These are phyloP conservation scores for Aschersonia sp. DNA, from an alignment of 2,329 filamentous ascomycete genomes.

Conservation along the genomic window DNA sequence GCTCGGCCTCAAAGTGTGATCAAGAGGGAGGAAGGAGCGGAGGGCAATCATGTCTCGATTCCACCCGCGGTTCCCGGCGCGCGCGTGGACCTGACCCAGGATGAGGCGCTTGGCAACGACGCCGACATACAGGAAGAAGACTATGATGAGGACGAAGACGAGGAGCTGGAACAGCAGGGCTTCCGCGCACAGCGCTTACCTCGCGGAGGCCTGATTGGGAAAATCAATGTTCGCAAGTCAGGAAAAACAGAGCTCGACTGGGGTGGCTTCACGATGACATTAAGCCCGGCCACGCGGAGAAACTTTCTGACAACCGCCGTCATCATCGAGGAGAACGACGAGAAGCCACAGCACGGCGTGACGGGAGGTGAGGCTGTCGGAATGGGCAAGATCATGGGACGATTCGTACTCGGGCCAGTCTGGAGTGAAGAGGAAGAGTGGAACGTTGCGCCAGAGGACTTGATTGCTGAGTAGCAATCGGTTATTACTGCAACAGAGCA, in stretches of 20 bases:
- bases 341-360: slow-evolving; percentile 28
- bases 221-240: slow-evolving; percentile 44
- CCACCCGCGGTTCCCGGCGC: slow-evolving; percentile 3
- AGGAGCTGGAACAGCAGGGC: slow-evolving; percentile 16
- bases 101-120: slow-evolving; percentile 8
- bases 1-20: slow-evolving; percentile 14
- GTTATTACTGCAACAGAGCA: no score
- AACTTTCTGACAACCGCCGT: slow-evolving; percentile 44
- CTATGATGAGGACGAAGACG: slow-evolving; percentile 14
- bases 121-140: slow-evolving; percentile 9
- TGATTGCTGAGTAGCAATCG: slow-evolving; percentile 6
- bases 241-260: slow-evolving; percentile 48
- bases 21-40: slow-evolving; percentile 18
- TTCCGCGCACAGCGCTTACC: slow-evolving; percentile 24
- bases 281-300: slow-evolving; percentile 35
- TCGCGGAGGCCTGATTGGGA: slow-evolving; percentile 44
- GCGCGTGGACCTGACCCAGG: slow-evolving; percentile 28
- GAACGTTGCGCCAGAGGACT: slow-evolving; percentile 25
- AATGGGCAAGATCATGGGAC: slow-evolving; percentile 49
- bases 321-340: slow-evolving; percentile 42
- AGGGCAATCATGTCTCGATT: slow-evolving; percentile 21
- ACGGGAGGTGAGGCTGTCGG: slow-evolving; percentile 37
- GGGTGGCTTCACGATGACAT: slow-evolving; percentile 40
- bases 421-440: slow-evolving; percentile 45
- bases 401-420: slow-evolving; percentile 43